phyloP scores from a whole-genome alignment of 1,139 yeast species.

The Kodamaea ohmeri region DNA sequence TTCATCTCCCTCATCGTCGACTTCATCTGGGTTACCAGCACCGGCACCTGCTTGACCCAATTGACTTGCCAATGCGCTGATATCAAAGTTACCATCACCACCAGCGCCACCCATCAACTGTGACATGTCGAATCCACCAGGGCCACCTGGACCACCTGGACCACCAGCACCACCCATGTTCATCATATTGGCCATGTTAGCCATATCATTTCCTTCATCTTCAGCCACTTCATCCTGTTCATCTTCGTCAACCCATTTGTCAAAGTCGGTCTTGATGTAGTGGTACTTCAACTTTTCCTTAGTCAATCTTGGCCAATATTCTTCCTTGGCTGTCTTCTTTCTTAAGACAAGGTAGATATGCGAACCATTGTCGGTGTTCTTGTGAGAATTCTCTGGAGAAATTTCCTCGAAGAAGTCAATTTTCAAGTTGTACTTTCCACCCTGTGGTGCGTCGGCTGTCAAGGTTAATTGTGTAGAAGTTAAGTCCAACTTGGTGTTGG shows the following conservation, averaged over 20 bases:
- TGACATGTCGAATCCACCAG: conserved; percentile 22
- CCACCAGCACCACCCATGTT: conserved; percentile 26
- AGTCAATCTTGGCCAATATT: conserved; percentile 38
- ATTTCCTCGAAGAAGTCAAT: conserved; percentile 74
- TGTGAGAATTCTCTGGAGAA: conserved; percentile 62
- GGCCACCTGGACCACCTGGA: conserved; percentile 30
- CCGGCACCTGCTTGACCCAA: conserved; percentile 41
- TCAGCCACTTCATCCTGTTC: conserved; percentile 38
- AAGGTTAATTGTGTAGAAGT: conserved; percentile 58
- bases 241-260: conserved; percentile 65
- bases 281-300: conserved; percentile 53
- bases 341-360: conserved; percentile 67
- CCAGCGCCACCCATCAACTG: conserved; percentile 26
- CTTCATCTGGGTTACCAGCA: conserved; percentile 26
- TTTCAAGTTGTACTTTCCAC: conserved; percentile 52
- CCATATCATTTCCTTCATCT: conserved; percentile 40
- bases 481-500: conserved; percentile 59
- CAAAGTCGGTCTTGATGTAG: conserved; percentile 90
- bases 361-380: conserved; percentile 61
- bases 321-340: conserved; percentile 65
- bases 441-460: conserved; percentile 53
- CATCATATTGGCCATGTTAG: conserved; percentile 29
- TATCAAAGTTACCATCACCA: conserved; percentile 27
- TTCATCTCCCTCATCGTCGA: conserved; percentile 29
- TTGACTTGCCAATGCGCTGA: conserved; percentile 42